These are phyloP conservation scores for Collybiopsis confluens DNA, from an alignment of 768 basidiomycete species.

Conservation along the genomic window DNA sequence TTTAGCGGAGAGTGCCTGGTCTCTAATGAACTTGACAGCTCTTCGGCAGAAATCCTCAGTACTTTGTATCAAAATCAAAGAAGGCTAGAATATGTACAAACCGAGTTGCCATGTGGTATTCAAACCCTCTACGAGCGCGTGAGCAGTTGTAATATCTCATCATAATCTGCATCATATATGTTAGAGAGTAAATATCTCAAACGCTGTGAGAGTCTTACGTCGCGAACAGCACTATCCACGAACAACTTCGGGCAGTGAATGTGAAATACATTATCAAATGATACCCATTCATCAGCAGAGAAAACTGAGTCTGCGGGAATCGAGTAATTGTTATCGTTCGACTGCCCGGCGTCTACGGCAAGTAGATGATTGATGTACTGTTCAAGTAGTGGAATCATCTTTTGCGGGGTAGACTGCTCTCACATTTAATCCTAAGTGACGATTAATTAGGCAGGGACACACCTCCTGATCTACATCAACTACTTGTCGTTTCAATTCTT, in stretches of 20 bases:
- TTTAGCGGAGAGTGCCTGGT: conserved; percentile 51
- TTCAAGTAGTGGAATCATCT: conserved; percentile 57
- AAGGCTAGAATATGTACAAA: conserved; percentile 28
- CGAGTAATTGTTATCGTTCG: conserved; percentile 45
- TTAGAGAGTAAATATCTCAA: not conserved
- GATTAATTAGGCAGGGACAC: not conserved
- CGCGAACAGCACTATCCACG: conserved; percentile 71
- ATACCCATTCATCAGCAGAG: conserved; percentile 66
- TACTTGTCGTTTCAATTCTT: conserved; percentile 32
- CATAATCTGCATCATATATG: conserved; percentile 53
- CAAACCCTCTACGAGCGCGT: conserved; percentile 67
- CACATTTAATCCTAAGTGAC: not conserved
- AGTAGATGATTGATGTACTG: conserved; percentile 56
- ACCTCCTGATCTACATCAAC: not conserved
- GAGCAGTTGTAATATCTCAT: conserved; percentile 87
- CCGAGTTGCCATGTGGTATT: conserved; percentile 88
- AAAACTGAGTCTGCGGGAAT: conserved; percentile 61
- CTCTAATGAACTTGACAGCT: conserved; percentile 83
- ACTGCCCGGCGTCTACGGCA: conserved; percentile 35
- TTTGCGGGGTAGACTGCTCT: conserved; percentile 11
- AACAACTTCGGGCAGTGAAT: conserved; percentile 82
- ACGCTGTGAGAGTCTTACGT: conserved; percentile 50
- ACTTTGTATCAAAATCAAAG: not conserved
- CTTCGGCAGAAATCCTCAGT: conserved; percentile 27
- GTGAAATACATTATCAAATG: conserved; percentile 90